phyloP scores from a whole-genome alignment of 352 stramenopile species.

The Pythium volutum region DNA sequence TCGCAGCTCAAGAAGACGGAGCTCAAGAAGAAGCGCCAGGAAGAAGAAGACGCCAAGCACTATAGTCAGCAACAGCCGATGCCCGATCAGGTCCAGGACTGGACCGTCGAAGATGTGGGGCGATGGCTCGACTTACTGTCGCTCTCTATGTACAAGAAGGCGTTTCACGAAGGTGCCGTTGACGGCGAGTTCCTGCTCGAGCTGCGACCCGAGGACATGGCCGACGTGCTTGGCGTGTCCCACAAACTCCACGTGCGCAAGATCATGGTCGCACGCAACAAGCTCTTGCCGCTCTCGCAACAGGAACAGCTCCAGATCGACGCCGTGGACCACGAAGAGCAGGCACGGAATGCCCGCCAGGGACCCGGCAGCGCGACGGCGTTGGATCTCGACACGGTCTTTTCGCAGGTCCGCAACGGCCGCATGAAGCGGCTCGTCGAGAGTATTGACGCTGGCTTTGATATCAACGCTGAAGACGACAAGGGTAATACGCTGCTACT shows the following conservation, averaged over 20 bases:
- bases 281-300: slow-evolving; percentile 77
- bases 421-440: slow-evolving; percentile 88
- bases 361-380: slow-evolving; percentile 1
- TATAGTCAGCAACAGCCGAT: slow-evolving; percentile 60
- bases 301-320: slow-evolving; percentile 67
- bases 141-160: slow-evolving; percentile 88
- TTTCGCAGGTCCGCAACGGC: slow-evolving; percentile 89
- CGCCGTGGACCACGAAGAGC: slow-evolving; percentile 52
- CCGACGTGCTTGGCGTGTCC: slow-evolving; percentile 86
- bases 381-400: slow-evolving; percentile 70
- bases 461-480: slow-evolving; percentile 87
- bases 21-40: slow-evolving; percentile 44
- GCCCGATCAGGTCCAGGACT: slow-evolving; percentile 68
- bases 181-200: slow-evolving; percentile 93
- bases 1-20: slow-evolving; percentile 77
- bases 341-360: slow-evolving; percentile 32
- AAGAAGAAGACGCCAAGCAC: slow-evolving; percentile 60
- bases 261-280: slow-evolving; percentile 80
- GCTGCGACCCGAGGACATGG: slow-evolving; percentile 89
- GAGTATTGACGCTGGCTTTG: slow-evolving; percentile 88
- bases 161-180: slow-evolving; percentile 88
- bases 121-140: slow-evolving; percentile 91
- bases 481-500: slow-evolving; percentile 92
- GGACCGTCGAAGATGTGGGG: slow-evolving; percentile 90
- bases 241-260: slow-evolving; percentile 93